A percentile compares a stretch with the other conserved stretches of the same genome.
phyloP scores from a whole-genome alignment of 768 basidiomycete genomes.

The Dentipellis sp. region DNA sequence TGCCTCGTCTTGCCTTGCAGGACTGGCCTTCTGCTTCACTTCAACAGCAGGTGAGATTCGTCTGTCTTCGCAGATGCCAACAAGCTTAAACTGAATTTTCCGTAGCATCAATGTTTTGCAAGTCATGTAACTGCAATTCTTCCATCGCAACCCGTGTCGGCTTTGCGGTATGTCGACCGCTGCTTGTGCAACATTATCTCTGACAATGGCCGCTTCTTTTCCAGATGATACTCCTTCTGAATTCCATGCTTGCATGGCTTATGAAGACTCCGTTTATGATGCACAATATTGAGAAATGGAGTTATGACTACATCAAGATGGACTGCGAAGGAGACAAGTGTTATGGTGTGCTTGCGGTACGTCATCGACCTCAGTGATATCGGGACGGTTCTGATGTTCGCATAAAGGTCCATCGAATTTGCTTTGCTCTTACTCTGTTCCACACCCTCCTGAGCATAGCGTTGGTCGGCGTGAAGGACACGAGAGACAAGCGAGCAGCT shows the following conservation, averaged over 20 bases:
- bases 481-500: conserved; percentile 85
- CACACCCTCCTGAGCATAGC: conserved; percentile 73
- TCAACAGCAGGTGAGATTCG: conserved; percentile 61
- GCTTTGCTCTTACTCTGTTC: conserved; percentile 87
- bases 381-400: not conserved
- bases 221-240: conserved; percentile 90
- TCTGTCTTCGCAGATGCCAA: too few species aligned
- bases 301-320: conserved; percentile 98
- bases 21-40: conserved; percentile 78
- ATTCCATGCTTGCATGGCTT: conserved; percentile 94
- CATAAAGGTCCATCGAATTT: conserved; percentile 84
- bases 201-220: not conserved
- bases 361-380: conserved; percentile 19
- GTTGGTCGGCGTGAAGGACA: conserved; percentile 83
- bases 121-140: conserved; percentile 98
- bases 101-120: conserved; percentile 90
- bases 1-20: conserved; percentile 76
- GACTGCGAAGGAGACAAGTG: conserved; percentile 88
- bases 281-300: conserved; percentile 82
- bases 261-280: conserved; percentile 90
- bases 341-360: conserved; percentile 90
- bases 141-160: conserved; percentile 96
- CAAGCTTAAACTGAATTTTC: too few species aligned
- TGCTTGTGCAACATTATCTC: not conserved
- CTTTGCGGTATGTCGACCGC: conserved; percentile 59